A percentile compares a stretch with the other conserved stretches of the same genome.
These are phyloP conservation scores for Hypocrella siamensis DNA, from an alignment of 2,329 filamentous ascomycete species.

Conservation along the genomic window DNA sequence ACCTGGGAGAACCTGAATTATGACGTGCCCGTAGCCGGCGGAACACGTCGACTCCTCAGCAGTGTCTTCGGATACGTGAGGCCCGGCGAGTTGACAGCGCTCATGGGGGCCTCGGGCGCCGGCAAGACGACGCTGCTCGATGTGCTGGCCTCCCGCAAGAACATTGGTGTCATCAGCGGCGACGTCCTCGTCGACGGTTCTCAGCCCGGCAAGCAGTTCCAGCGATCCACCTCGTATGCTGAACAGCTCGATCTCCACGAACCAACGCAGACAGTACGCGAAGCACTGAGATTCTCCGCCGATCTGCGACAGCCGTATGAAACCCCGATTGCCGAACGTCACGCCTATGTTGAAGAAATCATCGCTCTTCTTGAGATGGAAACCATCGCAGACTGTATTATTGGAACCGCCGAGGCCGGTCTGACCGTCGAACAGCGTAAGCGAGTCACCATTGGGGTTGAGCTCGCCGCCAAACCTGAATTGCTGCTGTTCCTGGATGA, in stretches of 20 bases:
- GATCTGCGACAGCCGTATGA: conserved; percentile 40
- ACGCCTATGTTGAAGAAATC: conserved; percentile 45
- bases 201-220: conserved; percentile 43
- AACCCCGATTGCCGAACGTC: conserved; percentile 37
- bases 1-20: conserved; percentile 84
- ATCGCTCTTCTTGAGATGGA: conserved; percentile 44
- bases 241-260: conserved; percentile 50
- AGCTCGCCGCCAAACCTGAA: conserved; percentile 70
- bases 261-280: conserved; percentile 44
- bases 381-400: conserved; percentile 40
- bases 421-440: conserved; percentile 50
- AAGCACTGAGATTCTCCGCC: conserved; percentile 48
- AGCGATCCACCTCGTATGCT: conserved; percentile 45
- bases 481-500: conserved; percentile 67
- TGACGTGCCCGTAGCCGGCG: conserved; percentile 44
- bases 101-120: conserved; percentile 75
- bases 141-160: conserved; percentile 49
- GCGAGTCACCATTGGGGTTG: conserved; percentile 83
- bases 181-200: conserved; percentile 41
- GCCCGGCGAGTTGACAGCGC: conserved; percentile 59
- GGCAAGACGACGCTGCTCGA: conserved; percentile 79
- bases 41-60: conserved; percentile 38
- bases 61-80: conserved; percentile 53
- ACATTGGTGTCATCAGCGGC: conserved; percentile 42
- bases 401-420: conserved; percentile 49